Base-by-base conservation (phyloP, 495 filamentous ascomycete species). In the Cercophora samala region DNA sequence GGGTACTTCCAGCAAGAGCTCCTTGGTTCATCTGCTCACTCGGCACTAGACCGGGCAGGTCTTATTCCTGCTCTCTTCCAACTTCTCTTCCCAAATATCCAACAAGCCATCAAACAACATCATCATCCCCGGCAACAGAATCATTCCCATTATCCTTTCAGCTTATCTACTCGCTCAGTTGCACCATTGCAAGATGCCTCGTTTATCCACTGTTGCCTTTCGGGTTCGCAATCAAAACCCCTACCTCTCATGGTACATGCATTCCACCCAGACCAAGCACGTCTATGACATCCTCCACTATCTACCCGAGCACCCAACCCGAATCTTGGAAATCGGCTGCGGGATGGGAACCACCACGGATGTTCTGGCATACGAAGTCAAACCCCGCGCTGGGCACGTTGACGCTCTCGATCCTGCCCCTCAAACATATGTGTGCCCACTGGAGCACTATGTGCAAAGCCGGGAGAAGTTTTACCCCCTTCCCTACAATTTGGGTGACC, bases 251-350 rank as follows among this genome's bases (percentile, higher is more conserved):
- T 46, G 24, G 59, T 58, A 53, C 64, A 70, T 70, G 72, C 53
- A 64, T 63, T 65, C 75, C 67, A 70, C 75, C 63, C 81, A 84
- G 74, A 78, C 79, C n/a, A 25, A 60, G 15, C 83, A 85, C 73
- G 81, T 82, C 37, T 70, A 81, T 24, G 56, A 66, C 23, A 73
- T 84, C 59, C 65, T 84, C 51, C 68, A 76, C 66, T 84, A 76
- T 76, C 62, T 62, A 46, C 62, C 66, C 8, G 22, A 46, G 8
- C 15, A 62, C 63, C 72, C 74, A 23, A 21, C 5, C 18, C 80
- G 77, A 42, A 70, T 85, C 37, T 77, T 87, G 5, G 85, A 86
- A 70, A 67, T 87, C 29, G 85, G 83, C 59, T 86, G 84, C 73
- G 84, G 84, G 19, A 84, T 86, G 65, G 85, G 84, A 4, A 81